Evolutionary conservation across 2,329 filamentous ascomycete genomes (phyloP).

Genomic region (Pseudogymnoascus sp.): DNA sequence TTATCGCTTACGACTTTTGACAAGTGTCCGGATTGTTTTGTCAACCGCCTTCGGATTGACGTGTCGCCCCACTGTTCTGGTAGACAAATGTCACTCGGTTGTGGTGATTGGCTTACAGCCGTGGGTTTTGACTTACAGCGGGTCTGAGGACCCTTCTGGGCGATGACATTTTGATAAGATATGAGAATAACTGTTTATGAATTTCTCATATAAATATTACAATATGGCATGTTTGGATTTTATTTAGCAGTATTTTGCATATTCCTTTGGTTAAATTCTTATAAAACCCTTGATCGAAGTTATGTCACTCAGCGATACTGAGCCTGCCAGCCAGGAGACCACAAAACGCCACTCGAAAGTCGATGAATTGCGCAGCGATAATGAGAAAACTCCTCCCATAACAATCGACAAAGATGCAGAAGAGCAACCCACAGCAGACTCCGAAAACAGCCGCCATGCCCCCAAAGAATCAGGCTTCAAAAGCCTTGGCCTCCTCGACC

Average conservation of each 20-base stretch:
- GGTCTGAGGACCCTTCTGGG: background rate
- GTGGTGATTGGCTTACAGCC: background rate
- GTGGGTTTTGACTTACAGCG: background rate
- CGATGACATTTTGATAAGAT: background rate
- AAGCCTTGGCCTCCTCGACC: constrained; percentile 41
- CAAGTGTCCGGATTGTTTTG: no score
- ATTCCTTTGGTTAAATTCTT: background rate
- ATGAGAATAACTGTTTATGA: background rate
- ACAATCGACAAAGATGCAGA: background rate
- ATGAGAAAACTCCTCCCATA: background rate
- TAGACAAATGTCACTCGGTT: background rate
- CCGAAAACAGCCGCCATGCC: background rate
- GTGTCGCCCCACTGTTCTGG: background rate
- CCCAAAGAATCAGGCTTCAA: background rate
- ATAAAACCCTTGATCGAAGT: background rate
- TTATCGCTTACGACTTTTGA: no score
- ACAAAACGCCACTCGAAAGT: background rate
- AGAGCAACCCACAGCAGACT: background rate
- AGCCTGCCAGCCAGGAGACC: background rate
- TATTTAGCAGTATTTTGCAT: background rate
- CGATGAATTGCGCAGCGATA: background rate
- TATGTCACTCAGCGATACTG: background rate
- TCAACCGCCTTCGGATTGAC: no score
- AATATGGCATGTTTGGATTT: background rate
- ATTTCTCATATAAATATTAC: background rate